Conservation (phyloP, 1,139 yeast species). For the Yamadazyma dushanensis region DNA sequence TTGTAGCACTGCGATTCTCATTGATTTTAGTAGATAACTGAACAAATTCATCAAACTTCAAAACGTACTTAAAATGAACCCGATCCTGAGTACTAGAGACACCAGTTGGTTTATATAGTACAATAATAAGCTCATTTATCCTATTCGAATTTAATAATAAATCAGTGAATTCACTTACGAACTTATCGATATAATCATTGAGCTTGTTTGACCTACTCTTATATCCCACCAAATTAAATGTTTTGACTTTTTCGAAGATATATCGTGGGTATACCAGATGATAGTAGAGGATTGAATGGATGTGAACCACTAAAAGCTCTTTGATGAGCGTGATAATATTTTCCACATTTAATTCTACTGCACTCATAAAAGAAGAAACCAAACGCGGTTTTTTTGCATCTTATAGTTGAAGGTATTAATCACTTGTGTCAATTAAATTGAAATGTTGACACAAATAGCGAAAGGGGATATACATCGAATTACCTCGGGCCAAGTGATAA, state of each 20-base stretch:
- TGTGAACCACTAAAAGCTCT: conserved; percentile 43
- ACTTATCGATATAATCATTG: conserved; percentile 32
- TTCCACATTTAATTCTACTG: conserved; percentile 23
- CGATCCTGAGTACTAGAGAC: conserved; percentile 11
- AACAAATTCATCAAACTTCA: conserved; percentile 29
- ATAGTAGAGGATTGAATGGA: conserved; percentile 48
- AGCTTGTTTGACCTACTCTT: conserved; percentile 47
- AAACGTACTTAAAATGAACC: conserved; percentile 23
- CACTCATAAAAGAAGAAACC: too few relatives aligned
- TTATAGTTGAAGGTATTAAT: background rate
- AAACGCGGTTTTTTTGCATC: conserved; percentile 4
- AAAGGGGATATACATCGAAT: conserved; percentile 61
- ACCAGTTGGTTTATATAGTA: conserved; percentile 22
- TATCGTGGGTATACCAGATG: conserved; percentile 44
- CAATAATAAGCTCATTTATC: conserved; percentile 23
- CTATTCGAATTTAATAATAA: conserved; percentile 18
- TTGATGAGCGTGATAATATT: conserved; percentile 32
- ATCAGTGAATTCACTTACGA: conserved; percentile 25
- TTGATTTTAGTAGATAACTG: conserved; percentile 10
- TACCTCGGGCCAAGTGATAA: conserved; percentile 92
- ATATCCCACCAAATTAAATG: conserved; percentile 41
- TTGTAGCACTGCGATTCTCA: conserved; percentile 5
- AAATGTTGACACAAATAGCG: conserved; percentile 37
- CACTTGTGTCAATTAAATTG: too few relatives aligned
- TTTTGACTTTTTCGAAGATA: conserved; percentile 34